Conservation (phyloP, 2,329 filamentous ascomycete species). For the Sclerotinia nivalis region DNA sequence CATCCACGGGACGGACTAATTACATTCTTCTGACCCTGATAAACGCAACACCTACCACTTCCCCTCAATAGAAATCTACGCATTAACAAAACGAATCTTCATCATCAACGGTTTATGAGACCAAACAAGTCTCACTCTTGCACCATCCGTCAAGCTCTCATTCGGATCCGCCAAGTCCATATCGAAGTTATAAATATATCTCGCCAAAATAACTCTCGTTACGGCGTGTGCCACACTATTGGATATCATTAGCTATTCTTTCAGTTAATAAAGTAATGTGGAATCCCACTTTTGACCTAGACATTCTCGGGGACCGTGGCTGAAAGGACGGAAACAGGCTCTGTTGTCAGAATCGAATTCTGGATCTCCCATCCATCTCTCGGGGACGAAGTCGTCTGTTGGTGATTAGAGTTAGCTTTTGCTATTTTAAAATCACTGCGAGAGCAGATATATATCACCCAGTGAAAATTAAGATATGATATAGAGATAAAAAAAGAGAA, state of each 20-base stretch:
- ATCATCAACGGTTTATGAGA: constrained; percentile 1
- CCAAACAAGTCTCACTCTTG: background rate
- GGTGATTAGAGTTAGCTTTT: background rate
- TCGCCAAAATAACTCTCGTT: background rate
- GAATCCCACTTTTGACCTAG: constrained; percentile 27
- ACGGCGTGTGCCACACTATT: background rate
- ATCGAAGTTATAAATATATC: background rate
- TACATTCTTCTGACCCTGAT: too few species aligned
- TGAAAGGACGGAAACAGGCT: constrained; percentile 26
- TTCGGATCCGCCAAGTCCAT: background rate
- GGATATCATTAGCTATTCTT: background rate
- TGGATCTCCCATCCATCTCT: constrained; percentile 45
- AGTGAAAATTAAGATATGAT: background rate
- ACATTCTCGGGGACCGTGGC: constrained; percentile 29
- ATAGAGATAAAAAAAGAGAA: background rate
- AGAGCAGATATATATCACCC: too few species aligned
- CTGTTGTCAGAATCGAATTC: constrained; percentile 42
- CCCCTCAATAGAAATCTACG: too few species aligned
- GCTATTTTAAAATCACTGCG: too few species aligned
- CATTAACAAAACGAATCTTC: background rate
- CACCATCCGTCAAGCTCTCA: background rate
- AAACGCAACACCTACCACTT: too few species aligned
- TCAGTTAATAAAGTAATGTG: background rate
- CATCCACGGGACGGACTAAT: too few species aligned
- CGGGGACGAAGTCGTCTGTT: constrained; percentile 49